Percentiles rank a stretch among this genome's conserved stretches.
Evolutionary conservation across 345 rosid genomes (phyloP).

Genomic region (Salix suchowensis): DNA sequence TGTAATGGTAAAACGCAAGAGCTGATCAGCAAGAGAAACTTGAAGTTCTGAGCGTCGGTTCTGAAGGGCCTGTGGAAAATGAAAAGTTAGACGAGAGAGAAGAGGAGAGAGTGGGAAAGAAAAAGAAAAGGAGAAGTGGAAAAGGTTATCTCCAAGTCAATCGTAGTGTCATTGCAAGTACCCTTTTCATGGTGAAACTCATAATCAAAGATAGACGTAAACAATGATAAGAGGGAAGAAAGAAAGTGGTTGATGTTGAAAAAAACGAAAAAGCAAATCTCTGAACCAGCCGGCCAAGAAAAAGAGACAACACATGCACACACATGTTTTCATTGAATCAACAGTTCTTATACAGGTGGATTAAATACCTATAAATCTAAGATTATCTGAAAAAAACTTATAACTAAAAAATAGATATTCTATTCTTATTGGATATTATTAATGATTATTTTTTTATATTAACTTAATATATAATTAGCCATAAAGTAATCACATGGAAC

Average conservation of each 20-base stretch:
- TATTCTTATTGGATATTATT: no score
- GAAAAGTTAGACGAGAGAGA: neutral
- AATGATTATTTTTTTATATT: no score
- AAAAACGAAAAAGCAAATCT: neutral
- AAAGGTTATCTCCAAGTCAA: constrained; percentile 28
- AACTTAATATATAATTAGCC: no score
- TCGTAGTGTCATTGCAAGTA: constrained; percentile 36
- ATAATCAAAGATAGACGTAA: constrained; percentile 20
- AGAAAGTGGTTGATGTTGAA: constrained; percentile 16
- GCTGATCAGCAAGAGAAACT: no score
- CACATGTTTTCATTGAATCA: no score
- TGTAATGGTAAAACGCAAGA: neutral
- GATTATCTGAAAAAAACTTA: no score
- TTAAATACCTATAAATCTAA: no score
- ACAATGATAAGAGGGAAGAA: constrained; percentile 32
- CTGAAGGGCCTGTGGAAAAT: neutral
- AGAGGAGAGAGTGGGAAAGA: neutral
- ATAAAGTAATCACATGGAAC: no score
- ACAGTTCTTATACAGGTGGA: no score
- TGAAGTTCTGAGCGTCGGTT: neutral
- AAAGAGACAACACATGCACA: neutral
- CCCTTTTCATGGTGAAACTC: constrained; percentile 34
- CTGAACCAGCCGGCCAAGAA: neutral
- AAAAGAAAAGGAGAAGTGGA: neutral
- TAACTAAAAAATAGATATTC: no score